phyloP scores from a whole-genome alignment of 148 eudicot genomes.

The Spergularia bocconei region DNA sequence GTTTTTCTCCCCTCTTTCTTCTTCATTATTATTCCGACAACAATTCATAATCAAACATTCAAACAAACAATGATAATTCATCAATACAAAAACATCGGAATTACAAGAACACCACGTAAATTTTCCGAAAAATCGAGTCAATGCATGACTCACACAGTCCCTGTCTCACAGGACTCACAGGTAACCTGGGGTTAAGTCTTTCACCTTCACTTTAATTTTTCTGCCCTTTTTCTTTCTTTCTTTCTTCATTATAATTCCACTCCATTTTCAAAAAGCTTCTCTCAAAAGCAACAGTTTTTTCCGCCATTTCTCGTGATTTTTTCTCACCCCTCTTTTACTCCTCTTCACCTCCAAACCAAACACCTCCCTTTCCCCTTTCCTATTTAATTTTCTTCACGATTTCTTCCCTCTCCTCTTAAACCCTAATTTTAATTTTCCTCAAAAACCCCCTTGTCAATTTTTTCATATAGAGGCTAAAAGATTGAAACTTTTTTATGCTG shows the following conservation, averaged over 20 bases:
- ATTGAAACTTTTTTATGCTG: not conserved
- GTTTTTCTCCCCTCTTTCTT: not conserved
- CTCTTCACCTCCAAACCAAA: not conserved
- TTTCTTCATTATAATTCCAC: not conserved
- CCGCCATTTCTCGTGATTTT: constrained; percentile 32
- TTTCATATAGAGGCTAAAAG: not conserved
- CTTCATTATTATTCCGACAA: not conserved
- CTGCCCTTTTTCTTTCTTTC: not conserved
- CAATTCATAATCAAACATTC: too few species aligned
- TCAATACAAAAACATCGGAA: too few species aligned
- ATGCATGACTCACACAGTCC: too few species aligned
- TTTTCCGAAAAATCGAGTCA: too few species aligned
- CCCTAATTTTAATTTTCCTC: constrained; percentile 16
- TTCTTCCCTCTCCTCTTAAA: constrained; percentile 2
- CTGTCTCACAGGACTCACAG: too few species aligned
- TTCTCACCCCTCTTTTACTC: not conserved
- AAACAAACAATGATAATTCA: too few species aligned
- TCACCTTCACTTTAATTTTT: too few species aligned
- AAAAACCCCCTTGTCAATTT: not conserved
- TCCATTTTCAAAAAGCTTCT: not conserved
- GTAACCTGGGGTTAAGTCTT: too few species aligned
- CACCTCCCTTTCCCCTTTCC: not conserved
- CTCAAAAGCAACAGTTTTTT: constrained; percentile 7
- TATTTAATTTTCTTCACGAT: not conserved
- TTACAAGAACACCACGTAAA: too few species aligned